Conservation (phyloP, 2,329 filamentous ascomycete genomes). For the Trichoderma brevicompactum region DNA sequence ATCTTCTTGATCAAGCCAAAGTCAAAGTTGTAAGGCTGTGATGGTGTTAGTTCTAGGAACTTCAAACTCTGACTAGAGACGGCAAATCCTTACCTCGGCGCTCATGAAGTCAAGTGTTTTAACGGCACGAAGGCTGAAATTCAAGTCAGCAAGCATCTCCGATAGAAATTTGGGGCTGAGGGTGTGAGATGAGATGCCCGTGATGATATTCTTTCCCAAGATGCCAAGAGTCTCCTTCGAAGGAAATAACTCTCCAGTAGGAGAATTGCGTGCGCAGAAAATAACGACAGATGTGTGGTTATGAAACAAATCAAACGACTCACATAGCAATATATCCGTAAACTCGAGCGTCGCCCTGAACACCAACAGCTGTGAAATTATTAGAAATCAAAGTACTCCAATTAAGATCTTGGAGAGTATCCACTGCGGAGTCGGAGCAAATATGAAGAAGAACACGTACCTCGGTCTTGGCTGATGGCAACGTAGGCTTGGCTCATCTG, state of each 20-base stretch:
- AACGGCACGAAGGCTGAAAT: conserved; percentile 44
- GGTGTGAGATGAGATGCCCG: background rate
- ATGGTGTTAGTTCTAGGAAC: background rate
- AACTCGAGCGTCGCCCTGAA: conserved; percentile 39
- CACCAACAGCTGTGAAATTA: conserved; percentile 42
- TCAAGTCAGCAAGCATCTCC: conserved; percentile 16
- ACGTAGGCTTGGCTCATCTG: conserved; percentile 37
- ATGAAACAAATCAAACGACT: conserved; percentile 17
- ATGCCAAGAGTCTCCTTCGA: too few relatives aligned
- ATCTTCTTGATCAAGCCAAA: conserved; percentile 65
- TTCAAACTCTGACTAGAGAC: background rate
- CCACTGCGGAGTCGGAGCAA: conserved; percentile 22
- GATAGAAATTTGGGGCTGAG: background rate
- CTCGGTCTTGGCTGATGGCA: conserved; percentile 35
- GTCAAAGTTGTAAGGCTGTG: conserved; percentile 67
- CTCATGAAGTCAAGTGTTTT: conserved; percentile 65
- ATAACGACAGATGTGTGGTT: too few relatives aligned
- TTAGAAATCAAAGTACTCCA: background rate
- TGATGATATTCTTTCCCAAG: background rate
- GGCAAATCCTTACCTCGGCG: conserved; percentile 44
- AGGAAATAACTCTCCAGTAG: conserved; percentile 1
- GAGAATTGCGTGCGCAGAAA: background rate
- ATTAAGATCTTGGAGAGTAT: background rate
- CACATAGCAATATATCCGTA: conserved; percentile 40
- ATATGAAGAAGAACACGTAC: background rate